Percentiles rank a stretch among this genome's conserved stretches.
Evolutionary conservation across 2,329 filamentous ascomycete species (phyloP).

Genomic region (Sordariomycetes sp.): DNA sequence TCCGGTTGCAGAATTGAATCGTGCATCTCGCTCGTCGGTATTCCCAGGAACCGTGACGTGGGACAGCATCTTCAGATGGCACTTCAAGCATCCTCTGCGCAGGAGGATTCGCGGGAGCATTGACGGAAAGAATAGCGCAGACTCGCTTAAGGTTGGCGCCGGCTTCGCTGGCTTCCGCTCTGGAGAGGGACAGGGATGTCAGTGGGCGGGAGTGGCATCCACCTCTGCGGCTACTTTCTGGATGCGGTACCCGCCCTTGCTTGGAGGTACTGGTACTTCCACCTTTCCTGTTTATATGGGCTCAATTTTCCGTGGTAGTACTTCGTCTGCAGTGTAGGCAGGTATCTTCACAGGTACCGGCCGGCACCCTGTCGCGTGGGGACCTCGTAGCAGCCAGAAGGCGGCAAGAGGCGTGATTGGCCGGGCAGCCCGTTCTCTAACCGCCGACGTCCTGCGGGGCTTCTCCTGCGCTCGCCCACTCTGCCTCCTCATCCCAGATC

Average conservation of each 20-base stretch:
- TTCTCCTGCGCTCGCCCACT: neutral
- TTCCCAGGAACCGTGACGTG: too few species aligned
- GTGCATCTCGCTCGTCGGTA: too few species aligned
- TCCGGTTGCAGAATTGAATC: too few species aligned
- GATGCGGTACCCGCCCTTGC: neutral
- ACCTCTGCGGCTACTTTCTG: neutral
- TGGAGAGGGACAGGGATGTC: too few species aligned
- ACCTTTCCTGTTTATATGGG: neutral
- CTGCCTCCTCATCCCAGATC: neutral
- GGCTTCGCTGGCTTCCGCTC: too few species aligned
- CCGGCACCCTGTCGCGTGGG: neutral
- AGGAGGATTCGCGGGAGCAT: too few species aligned
- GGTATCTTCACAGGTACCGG: neutral
- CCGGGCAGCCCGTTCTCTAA: constrained; percentile 1
- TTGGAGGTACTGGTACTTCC: neutral
- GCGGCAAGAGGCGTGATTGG: constrained; percentile 4
- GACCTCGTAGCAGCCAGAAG: neutral
- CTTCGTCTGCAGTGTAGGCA: neutral
- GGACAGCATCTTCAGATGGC: too few species aligned
- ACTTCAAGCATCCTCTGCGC: too few species aligned
- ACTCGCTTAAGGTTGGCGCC: too few species aligned
- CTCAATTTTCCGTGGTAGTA: neutral
- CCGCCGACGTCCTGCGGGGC: constrained; percentile 3
- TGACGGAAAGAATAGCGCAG: too few species aligned
- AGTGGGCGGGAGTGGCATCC: neutral